Evolutionary conservation across 169 alveolate species (phyloP), one percentile per base, ranked within the genome.

Genomic region (Eimeria maxima): DNA sequence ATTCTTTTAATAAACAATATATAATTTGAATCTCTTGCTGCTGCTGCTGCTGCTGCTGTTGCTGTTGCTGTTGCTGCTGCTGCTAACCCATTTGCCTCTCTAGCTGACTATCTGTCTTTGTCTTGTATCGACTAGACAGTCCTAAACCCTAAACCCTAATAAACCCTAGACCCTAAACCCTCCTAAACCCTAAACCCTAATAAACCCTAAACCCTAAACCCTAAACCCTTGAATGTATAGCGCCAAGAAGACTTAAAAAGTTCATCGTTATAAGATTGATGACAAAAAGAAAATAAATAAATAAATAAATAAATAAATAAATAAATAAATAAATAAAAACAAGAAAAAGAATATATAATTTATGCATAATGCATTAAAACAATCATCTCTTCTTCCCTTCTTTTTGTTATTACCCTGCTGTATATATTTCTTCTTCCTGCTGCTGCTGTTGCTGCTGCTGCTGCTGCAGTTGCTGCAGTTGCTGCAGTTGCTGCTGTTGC

Each of bases 121-220:
- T 53, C 60, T 53, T 16, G 29, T 65, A 6, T n/a, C 74, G 11
- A 5, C 74, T 16, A n/a, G n/a, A n/a, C n/a, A 65, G 24, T 16
- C 42, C 74, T n/a, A 65, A 65, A 65, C 42, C n/a, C 74, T 22
- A n/a, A 16, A 16, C 42, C 74, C 74, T 65, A 16, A 53, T 53
- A 53, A 53, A 53, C 60, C 60, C 60, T 53, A 53, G 13, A 53
- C 60, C 60, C 60, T 53, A 53, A 53, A 53, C 6, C 60, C 60
- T 13, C 13, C 6, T 8, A 53, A 53, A 10, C 74, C 74, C 24
- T 10, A 65, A 53, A 6, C 60, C 60, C 13, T 8, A 53, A 53
- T 8, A 53, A 65, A 6, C 74, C 74, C 74, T 65, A 65, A 65
- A 65, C 74, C 74, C 74, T 65, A 65, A 65, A 65, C 74, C 74